Evolutionary conservation across 805 yeast genomes (phyloP), one percentile per base, ranked within the genome.

Genomic region (Kuraishia molischiana): DNA sequence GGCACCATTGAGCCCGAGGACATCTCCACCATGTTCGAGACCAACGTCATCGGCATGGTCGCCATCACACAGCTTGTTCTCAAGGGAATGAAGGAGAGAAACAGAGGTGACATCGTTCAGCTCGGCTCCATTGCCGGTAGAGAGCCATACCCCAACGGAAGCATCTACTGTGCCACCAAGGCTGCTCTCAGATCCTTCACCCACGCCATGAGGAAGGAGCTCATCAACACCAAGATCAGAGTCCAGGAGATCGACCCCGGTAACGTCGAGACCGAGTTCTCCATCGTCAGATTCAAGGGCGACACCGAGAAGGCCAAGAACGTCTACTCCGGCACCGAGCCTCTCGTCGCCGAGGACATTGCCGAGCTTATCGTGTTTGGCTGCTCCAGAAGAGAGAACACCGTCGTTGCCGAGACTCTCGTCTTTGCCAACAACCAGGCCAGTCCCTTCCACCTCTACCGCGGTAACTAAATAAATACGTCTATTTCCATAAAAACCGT

Each of bases 391-490:
- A 73, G 76, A 43, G 72, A 69, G 46, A 82, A 82, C 54, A 75
- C 84, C 1, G 90, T 82, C 14, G 61, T 82, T 51, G 89, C 90
- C 18, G 95, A 87, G 54, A 67, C 85, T 14, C 67, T 89, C 54
- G 79, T 90, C 10, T 85, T 87, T 64, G 85, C 95, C 14, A 72
- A 78, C 34, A 79, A 83, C 64, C 97, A 89, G 66, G 95, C 94
- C 3, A 71, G 84, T 41, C 77, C 94, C 5, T 61, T 67, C 47
- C 85, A 80, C 52, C 58, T 80, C 26, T 66, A 78, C 64, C 19
- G 38, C n/a, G 31, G 31, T 11, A 14, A 22, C 10, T 22, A 22
- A 11, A 22, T 22, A 22, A 22, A 8, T 8, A 22, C 8, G 11
- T 22, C n/a, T n/a, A n/a, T n/a, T n/a, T n/a, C n/a, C n/a, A n/a